A percentile compares a stretch with the other conserved stretches of the same genome.
Conservation (phyloP, 208 protist species). For the Leishmania martiniquensis region DNA sequence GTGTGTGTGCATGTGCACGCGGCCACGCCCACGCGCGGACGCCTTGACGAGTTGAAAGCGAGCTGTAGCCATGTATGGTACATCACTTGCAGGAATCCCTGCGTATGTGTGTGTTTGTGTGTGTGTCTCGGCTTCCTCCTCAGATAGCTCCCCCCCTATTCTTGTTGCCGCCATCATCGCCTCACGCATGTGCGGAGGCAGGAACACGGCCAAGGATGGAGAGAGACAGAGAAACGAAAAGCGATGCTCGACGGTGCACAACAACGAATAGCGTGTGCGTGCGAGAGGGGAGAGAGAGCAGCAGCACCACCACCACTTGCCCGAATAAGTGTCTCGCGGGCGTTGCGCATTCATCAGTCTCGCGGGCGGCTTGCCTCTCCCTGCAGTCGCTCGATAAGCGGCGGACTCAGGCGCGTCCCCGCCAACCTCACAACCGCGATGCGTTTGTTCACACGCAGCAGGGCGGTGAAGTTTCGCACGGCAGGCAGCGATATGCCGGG, state of each 20-base stretch:
- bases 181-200: not conserved
- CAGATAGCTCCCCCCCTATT: not conserved
- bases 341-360: not conserved
- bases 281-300: not conserved
- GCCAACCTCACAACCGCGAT: conserved; percentile 63
- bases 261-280: too few species aligned
- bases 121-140: too few species aligned
- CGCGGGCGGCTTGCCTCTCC: conserved; percentile 40
- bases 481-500: conserved; percentile 78
- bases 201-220: not conserved
- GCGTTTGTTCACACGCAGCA: conserved; percentile 63
- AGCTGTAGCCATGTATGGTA: not conserved
- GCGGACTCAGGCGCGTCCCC: conserved; percentile 69
- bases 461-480: conserved; percentile 69
- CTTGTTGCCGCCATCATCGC: not conserved
- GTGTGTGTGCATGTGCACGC: not conserved
- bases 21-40: not conserved
- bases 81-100: not conserved
- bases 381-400: conserved; percentile 58
- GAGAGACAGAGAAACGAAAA: not conserved
- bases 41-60: not conserved
- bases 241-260: too few species aligned
- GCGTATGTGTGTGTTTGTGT: too few species aligned
- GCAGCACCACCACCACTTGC: not conserved
- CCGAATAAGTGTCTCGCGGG: not conserved